Percentiles rank a stretch among this genome's conserved stretches.
These are phyloP conservation scores for Kwoniella sp. DNA, from an alignment of 768 basidiomycete genomes.

Conservation along the genomic window DNA sequence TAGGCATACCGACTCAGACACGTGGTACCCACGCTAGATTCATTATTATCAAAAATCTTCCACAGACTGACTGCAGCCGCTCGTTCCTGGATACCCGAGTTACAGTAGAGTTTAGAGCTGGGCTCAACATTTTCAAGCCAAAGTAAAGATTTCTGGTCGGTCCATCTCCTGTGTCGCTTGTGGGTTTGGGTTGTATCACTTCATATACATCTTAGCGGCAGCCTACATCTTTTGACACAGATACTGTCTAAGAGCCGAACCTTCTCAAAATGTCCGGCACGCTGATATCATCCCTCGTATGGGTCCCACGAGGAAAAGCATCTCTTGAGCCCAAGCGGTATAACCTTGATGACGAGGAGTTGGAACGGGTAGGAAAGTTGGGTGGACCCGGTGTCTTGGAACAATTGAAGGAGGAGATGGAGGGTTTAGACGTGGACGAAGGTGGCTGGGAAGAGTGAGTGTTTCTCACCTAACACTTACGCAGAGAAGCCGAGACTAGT, in stretches of 20 bases:
- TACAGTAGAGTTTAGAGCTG: neutral
- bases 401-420: conserved; percentile 73
- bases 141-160: neutral
- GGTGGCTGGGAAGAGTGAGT: conserved; percentile 90
- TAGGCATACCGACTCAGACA: neutral
- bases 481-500: no score
- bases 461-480: no score
- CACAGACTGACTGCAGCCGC: neutral
- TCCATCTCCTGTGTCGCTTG: neutral
- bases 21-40: neutral
- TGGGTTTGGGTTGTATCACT: neutral
- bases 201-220: neutral
- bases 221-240: no score
- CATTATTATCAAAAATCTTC: neutral
- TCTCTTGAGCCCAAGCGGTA: conserved; percentile 79
- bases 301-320: conserved; percentile 80
- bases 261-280: conserved; percentile 50
- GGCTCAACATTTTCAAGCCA: neutral
- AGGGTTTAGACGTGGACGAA: conserved; percentile 70
- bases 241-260: no score
- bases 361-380: conserved; percentile 83
- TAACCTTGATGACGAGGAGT: conserved; percentile 83
- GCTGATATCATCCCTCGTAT: conserved; percentile 56
- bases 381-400: conserved; percentile 89
- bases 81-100: neutral